A percentile compares a stretch with the other conserved stretches of the same genome.
Conservation (phyloP, 345 rosid species). For the Pugionium cornutum region DNA sequence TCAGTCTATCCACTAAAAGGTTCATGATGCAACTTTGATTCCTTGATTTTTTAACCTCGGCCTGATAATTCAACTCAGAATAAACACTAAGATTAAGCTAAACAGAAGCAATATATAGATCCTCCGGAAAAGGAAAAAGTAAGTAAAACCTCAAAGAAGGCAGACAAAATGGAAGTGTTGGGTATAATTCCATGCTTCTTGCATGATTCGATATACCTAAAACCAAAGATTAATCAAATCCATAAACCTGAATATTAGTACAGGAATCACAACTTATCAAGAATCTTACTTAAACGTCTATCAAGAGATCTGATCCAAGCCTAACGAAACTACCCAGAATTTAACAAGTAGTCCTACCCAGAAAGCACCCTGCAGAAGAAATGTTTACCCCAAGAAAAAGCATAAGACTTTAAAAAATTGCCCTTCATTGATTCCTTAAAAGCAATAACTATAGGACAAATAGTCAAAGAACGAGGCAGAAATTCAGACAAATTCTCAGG, state of each 20-base stretch:
- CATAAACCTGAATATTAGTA: constrained; percentile 5
- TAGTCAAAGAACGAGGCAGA: constrained; percentile 1
- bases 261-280: constrained; percentile 1
- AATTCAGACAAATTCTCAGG: neutral
- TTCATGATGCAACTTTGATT: constrained; percentile 54
- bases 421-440: neutral
- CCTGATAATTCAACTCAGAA: constrained; percentile 47
- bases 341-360: neutral
- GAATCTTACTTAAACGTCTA: neutral
- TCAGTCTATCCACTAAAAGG: constrained; percentile 57
- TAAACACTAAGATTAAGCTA: constrained; percentile 14
- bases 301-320: constrained; percentile 23
- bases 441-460: neutral
- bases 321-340: neutral
- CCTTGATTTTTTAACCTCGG: constrained; percentile 55
- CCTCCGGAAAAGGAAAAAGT: neutral
- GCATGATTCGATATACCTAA: constrained; percentile 73
- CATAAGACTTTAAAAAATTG: neutral
- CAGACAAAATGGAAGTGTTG: constrained; percentile 52
- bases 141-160: constrained; percentile 61
- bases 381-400: neutral
- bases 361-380: constrained; percentile 1
- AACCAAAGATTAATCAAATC: constrained; percentile 20
- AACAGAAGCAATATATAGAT: neutral
- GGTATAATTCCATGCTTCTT: constrained; percentile 56